Evolutionary conservation across 371 early-diverging fungal species (phyloP).

Genomic region (Chytridiales sp.): DNA sequence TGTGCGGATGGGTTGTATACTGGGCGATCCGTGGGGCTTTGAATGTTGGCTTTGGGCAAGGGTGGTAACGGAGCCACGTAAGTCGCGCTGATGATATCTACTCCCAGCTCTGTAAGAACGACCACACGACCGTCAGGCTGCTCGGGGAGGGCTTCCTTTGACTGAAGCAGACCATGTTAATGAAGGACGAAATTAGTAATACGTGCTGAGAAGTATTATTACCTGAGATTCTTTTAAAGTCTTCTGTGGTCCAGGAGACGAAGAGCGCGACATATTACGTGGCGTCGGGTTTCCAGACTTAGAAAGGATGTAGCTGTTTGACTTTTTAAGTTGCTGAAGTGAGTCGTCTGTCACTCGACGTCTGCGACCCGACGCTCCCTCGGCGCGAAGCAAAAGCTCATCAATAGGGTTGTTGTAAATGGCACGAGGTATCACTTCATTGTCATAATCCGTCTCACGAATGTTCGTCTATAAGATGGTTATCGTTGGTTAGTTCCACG

Average conservation of each 20-base stretch:
- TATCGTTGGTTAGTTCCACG: too few species aligned
- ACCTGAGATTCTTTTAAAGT: too few species aligned
- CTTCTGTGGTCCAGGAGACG: constrained; percentile 3
- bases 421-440: constrained; percentile 43
- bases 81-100: constrained; percentile 40
- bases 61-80: constrained; percentile 27
- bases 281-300: constrained; percentile 14
- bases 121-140: constrained; percentile 37
- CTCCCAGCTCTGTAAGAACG: constrained; percentile 45
- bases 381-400: constrained; percentile 43
- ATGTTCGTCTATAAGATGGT: too few species aligned
- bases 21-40: constrained; percentile 40
- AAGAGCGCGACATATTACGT: constrained; percentile 3
- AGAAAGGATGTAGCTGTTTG: constrained; percentile 17
- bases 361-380: constrained; percentile 33
- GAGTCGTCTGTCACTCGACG: constrained; percentile 8
- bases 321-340: constrained; percentile 1
- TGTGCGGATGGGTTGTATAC: constrained; percentile 31
- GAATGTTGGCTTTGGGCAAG: constrained; percentile 35
- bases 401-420: constrained; percentile 41
- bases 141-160: neutral
- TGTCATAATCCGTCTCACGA: constrained; percentile 43
- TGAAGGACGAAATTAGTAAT: too few species aligned
- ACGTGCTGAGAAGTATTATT: too few species aligned
- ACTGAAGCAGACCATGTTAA: too few species aligned